A percentile compares a stretch with the other conserved stretches of the same genome.
These are phyloP conservation scores for Ganoderma sp. DNA, from an alignment of 1,284 basidiomycete genomes.

Conservation along the genomic window DNA sequence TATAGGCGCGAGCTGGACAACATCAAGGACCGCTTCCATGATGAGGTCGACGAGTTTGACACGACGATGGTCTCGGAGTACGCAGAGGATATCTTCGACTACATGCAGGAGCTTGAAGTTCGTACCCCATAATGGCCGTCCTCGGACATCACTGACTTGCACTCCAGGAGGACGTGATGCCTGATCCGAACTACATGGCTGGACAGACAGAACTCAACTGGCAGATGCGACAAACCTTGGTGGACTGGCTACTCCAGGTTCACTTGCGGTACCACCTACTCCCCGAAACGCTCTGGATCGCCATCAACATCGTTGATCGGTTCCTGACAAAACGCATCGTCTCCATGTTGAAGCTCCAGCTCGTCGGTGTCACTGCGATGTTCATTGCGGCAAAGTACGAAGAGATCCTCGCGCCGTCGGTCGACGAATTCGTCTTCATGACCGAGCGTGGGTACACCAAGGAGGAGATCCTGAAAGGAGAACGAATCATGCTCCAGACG, in stretches of 20 bases:
- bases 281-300: slow-evolving; percentile 98
- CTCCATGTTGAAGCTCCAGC: slow-evolving; percentile 93
- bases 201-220: slow-evolving; percentile 95
- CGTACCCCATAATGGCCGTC: slow-evolving; percentile 34
- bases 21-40: slow-evolving; percentile 76
- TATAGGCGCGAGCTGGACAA: slow-evolving; percentile 67
- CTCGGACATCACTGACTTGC: slow-evolving; percentile 25
- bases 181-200: slow-evolving; percentile 93
- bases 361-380: slow-evolving; percentile 96
- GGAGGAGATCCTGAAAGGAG: slow-evolving; percentile 98
- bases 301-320: slow-evolving; percentile 96
- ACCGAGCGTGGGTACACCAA: slow-evolving; percentile 92
- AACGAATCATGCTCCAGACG: slow-evolving; percentile 93
- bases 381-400: slow-evolving; percentile 99
- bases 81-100: slow-evolving; percentile 94
- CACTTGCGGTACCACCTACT: slow-evolving; percentile 97
- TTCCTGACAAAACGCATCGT: slow-evolving; percentile 94
- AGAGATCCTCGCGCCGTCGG: slow-evolving; percentile 93
- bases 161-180: slow-evolving; percentile 83
- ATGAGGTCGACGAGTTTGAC: slow-evolving; percentile 87
- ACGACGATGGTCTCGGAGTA: slow-evolving; percentile 99
- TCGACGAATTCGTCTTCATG: slow-evolving; percentile 98
- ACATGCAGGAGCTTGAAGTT: slow-evolving; percentile 94
- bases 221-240: slow-evolving; percentile 93
- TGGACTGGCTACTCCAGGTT: slow-evolving; percentile 98